phyloP scores from a whole-genome alignment of 2,329 filamentous ascomycete species.

The Xylariaceae sp. region DNA sequence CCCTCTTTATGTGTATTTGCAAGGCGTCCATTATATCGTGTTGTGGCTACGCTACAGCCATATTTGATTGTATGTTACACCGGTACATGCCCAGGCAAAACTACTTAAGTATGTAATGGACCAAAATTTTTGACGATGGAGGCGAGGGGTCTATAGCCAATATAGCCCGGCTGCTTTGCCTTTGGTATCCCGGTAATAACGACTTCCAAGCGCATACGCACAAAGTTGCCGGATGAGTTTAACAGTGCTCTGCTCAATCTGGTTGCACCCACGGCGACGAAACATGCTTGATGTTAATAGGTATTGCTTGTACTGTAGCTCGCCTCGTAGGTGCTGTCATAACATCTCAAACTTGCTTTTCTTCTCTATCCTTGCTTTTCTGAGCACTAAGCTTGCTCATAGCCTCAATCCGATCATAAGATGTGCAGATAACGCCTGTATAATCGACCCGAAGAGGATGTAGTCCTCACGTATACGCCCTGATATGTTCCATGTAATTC shows the following conservation, averaged over 20 bases:
- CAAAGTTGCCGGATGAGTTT: background rate
- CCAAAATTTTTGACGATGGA: background rate
- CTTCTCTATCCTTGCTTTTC: background rate
- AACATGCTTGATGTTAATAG: background rate
- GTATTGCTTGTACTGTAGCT: background rate
- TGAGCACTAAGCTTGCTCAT: background rate
- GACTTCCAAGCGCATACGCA: background rate
- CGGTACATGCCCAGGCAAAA: background rate
- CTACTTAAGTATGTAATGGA: background rate
- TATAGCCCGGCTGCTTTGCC: background rate
- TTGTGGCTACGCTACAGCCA: background rate
- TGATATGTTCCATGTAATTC: background rate
- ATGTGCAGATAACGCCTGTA: background rate
- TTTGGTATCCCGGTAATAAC: background rate
- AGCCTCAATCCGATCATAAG: background rate
- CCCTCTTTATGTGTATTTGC: background rate
- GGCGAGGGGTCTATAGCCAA: background rate
- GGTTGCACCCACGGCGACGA: no score
- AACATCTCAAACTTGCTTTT: background rate
- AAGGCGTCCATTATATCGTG: background rate
- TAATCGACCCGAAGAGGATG: background rate
- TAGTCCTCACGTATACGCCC: background rate
- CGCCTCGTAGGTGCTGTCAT: background rate
- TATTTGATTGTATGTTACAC: background rate
- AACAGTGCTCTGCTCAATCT: background rate